Evolutionary conservation across 192 early-diverging fungal species (phyloP).

Genomic region (Entomortierella lignicola): DNA sequence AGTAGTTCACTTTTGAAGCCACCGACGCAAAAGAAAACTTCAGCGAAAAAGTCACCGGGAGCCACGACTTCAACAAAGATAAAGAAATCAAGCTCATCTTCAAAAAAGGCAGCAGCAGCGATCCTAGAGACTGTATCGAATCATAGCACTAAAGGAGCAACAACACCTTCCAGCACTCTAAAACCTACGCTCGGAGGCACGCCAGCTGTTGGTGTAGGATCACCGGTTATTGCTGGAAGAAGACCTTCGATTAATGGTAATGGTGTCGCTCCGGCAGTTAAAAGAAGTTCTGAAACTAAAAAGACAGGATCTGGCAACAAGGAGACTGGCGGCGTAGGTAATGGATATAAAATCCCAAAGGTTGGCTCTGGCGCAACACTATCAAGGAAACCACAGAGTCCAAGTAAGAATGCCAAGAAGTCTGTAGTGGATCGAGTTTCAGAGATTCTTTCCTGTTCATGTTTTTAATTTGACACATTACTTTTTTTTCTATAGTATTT

Average conservation of each 20-base stretch:
- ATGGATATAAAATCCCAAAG: slow-evolving; percentile 50
- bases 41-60: slow-evolving; percentile 25
- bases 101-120: slow-evolving; percentile 28
- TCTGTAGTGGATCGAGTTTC: no score
- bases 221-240: slow-evolving; percentile 29
- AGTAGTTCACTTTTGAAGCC: slow-evolving; percentile 14
- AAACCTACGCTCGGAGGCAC: slow-evolving; percentile 22
- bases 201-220: slow-evolving; percentile 15
- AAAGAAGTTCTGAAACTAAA: slow-evolving; percentile 25
- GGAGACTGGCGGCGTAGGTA: slow-evolving; percentile 29
- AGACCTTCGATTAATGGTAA: slow-evolving; percentile 38
- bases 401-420: slow-evolving; percentile 8
- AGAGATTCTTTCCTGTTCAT: neutral
- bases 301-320: slow-evolving; percentile 20
- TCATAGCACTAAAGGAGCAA: slow-evolving; percentile 16
- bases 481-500: slow-evolving; percentile 17
- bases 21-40: slow-evolving; percentile 25
- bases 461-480: neutral
- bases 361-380: slow-evolving; percentile 26
- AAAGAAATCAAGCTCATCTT: slow-evolving; percentile 9
- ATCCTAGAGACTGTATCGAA: slow-evolving; percentile 41
- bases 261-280: slow-evolving; percentile 7
- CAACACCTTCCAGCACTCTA: slow-evolving; percentile 18
- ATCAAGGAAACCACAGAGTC: slow-evolving; percentile 38
- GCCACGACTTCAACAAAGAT: slow-evolving; percentile 8